Base-by-base conservation (phyloP, 2,329 filamentous ascomycete species). In the Aspergillus ochraceus region DNA sequence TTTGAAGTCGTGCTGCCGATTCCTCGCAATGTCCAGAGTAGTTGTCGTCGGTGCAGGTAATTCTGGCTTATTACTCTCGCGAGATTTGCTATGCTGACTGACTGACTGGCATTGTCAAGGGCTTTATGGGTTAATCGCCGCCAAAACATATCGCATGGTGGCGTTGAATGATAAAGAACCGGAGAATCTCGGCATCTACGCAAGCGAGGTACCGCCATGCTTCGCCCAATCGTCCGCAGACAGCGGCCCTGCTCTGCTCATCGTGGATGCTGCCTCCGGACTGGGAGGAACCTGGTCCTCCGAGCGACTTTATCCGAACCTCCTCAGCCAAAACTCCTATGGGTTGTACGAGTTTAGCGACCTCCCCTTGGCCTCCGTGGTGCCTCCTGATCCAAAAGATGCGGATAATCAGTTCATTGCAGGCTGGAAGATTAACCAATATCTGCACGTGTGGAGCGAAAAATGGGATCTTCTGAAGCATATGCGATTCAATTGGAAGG, bases 321-420 rank as follows among this genome's bases (percentile, higher is more conserved):
- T 71, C 10, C 60, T 67, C 5, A 69, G 68, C n/a, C 68, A 72
- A 30, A 69, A 67, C 45, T 68, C 69, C 5, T 68, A 70, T 30
- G 70, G 70, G 0, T 58, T 68, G 17, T 71, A 71, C 57, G 70
- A 72, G 59, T 70, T 68, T 42, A 71, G 68, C 24, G 70, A 71
- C 49, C 30, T 68, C 8, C 52, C 68, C 9, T 60, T 73, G 8
- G 52, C 60, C 3, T 54, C 63, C 0, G 60, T 64, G 10, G 55
- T 66, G 11, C 62, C 65, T 3, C 55, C 60, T 12, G 58, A 60
- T n/a, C n/a, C 54, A 3, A 46, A 53, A 2, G 54, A 60, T 17
- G 1, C 24, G 6, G 46, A 17, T 12, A 20, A 30, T 6, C 61
- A 61, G n/a, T 68, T 71, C 30, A 71, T 73, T 49, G 62, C 66